Conservation (phyloP, 495 filamentous ascomycete genomes). For the Evernia prunastri region DNA sequence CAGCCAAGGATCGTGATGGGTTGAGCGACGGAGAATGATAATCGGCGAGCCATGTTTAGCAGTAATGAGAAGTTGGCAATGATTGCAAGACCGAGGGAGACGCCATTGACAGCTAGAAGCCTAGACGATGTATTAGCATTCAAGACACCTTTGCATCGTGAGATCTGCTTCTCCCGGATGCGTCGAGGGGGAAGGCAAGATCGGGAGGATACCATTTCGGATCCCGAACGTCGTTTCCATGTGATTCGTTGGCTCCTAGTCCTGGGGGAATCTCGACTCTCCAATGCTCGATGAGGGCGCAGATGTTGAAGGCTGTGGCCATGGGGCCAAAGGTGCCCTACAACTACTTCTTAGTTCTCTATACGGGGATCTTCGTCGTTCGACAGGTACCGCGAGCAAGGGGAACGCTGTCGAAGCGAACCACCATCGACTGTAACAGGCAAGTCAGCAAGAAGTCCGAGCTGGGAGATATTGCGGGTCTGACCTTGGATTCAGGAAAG, state of each 20-base stretch:
- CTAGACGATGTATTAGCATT: conserved; percentile 30
- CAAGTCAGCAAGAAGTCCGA: conserved; percentile 20
- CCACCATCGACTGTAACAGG: conserved; percentile 65
- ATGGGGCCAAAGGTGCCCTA: conserved; percentile 76
- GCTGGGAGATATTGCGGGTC: conserved; percentile 2
- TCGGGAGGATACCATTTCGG: conserved; percentile 55
- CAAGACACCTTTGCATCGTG: not conserved
- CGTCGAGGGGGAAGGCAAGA: no score
- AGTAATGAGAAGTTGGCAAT: conserved; percentile 66
- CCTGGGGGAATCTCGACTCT: conserved; percentile 54
- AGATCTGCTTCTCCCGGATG: not conserved
- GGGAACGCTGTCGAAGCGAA: conserved; percentile 77
- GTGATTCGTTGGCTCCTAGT: conserved; percentile 40
- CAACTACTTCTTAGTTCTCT: not conserved
- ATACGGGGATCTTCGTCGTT: not conserved
- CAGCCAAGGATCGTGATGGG: conserved; percentile 62
- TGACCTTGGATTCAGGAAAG: conserved; percentile 51
- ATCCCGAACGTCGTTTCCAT: conserved; percentile 53
- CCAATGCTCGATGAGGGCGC: conserved; percentile 69
- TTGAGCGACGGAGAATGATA: conserved; percentile 51
- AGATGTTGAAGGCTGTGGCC: conserved; percentile 74
- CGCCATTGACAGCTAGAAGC: conserved; percentile 64
- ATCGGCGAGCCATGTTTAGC: conserved; percentile 62
- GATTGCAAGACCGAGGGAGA: conserved; percentile 65
- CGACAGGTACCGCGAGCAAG: conserved; percentile 52